Conservation (phyloP, 1,284 basidiomycete genomes). For the Marasmius oreades region DNA sequence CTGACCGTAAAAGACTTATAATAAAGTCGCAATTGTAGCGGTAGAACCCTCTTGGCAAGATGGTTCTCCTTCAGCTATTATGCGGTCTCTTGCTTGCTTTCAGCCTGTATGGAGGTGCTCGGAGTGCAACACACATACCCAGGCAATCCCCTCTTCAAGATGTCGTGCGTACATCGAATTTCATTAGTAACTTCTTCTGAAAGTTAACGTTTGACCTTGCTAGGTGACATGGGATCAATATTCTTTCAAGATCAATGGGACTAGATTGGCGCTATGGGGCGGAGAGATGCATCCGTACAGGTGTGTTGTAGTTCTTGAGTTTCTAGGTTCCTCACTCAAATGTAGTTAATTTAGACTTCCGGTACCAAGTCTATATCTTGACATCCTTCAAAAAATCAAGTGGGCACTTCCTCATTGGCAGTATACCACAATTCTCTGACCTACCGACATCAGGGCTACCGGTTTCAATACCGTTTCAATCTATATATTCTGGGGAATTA, state of each 20-base stretch:
- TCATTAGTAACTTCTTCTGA: not conserved
- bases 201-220: not conserved
- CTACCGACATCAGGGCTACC: slow-evolving; percentile 22
- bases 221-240: slow-evolving; percentile 46
- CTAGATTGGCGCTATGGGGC: slow-evolving; percentile 42
- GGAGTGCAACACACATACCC: slow-evolving; percentile 13
- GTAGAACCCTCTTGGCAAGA: not conserved
- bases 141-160: too few relatives aligned
- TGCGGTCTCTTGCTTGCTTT: too few relatives aligned
- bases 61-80: not conserved
- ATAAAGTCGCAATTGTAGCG: not conserved
- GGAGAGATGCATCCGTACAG: slow-evolving; percentile 48
- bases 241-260: slow-evolving; percentile 43
- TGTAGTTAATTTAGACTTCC: slow-evolving; percentile 28
- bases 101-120: not conserved
- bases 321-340: not conserved
- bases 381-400: slow-evolving; percentile 44
- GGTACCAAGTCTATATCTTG: slow-evolving; percentile 38
- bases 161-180: slow-evolving; percentile 6
- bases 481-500: slow-evolving; percentile 44
- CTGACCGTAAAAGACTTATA: not conserved
- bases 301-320: slow-evolving; percentile 17
- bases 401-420: slow-evolving; percentile 11
- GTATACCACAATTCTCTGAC: not conserved
- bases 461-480: slow-evolving; percentile 45